Conservation (phyloP, 768 basidiomycete genomes). For the Boletus tomentosulus region DNA sequence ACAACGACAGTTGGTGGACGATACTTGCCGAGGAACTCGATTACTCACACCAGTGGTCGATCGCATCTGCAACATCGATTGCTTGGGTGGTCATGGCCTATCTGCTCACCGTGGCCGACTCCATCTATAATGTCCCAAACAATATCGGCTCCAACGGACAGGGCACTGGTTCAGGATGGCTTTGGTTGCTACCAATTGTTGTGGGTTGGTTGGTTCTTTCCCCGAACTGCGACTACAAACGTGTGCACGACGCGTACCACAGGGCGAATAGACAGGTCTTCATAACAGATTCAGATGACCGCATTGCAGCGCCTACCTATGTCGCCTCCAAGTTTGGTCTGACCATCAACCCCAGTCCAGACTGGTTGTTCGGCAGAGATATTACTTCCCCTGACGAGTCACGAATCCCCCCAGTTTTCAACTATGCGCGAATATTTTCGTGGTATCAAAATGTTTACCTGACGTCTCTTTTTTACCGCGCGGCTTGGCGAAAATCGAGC, state of each 20-base stretch:
- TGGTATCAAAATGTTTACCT: slow-evolving; percentile 20
- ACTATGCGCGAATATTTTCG: slow-evolving; percentile 20
- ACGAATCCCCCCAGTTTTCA: slow-evolving; percentile 21
- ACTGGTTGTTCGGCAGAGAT: neutral
- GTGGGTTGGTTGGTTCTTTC: slow-evolving; percentile 40
- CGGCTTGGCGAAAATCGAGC: slow-evolving; percentile 9
- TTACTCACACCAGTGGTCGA: slow-evolving; percentile 38
- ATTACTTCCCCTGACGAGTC: slow-evolving; percentile 21
- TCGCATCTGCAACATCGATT: slow-evolving; percentile 38
- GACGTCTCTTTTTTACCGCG: slow-evolving; percentile 12
- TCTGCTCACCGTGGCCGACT: slow-evolving; percentile 14
- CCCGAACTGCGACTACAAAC: slow-evolving; percentile 35
- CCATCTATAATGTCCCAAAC: slow-evolving; percentile 12
- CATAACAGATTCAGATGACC: neutral
- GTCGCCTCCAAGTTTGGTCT: slow-evolving; percentile 11
- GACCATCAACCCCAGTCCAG: slow-evolving; percentile 11
- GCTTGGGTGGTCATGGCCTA: slow-evolving; percentile 44
- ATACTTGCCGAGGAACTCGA: slow-evolving; percentile 29
- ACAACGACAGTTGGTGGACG: slow-evolving; percentile 43
- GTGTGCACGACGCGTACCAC: slow-evolving; percentile 21
- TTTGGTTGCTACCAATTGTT: slow-evolving; percentile 42
- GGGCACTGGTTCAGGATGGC: slow-evolving; percentile 39
- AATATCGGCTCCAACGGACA: slow-evolving; percentile 12
- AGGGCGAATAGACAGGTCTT: slow-evolving; percentile 10
- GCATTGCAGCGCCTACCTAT: neutral